Conservation (phyloP, 768 basidiomycete genomes). For the Amanita pallidorosea region DNA sequence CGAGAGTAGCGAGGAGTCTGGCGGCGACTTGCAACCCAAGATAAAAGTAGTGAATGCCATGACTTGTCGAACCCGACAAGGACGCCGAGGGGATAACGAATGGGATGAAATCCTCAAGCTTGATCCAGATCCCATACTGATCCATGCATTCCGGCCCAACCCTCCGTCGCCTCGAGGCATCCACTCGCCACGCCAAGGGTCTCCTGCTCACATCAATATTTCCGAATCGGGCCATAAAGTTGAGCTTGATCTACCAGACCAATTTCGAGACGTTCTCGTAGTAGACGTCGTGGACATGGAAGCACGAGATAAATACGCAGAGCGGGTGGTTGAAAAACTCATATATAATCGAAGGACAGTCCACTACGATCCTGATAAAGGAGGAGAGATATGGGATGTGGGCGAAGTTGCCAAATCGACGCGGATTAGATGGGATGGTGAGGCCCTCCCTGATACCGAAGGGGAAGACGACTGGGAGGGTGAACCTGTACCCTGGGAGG, state of each 20-base stretch:
- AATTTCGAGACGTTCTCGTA: constrained; percentile 53
- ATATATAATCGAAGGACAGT: constrained; percentile 45
- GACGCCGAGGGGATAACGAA: constrained; percentile 13
- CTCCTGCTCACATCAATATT: constrained; percentile 7
- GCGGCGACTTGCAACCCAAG: constrained; percentile 15
- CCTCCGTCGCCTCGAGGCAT: constrained; percentile 16
- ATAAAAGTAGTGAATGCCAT: constrained; percentile 23
- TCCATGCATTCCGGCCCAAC: constrained; percentile 17
- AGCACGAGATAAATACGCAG: constrained; percentile 31
- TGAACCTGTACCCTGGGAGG: constrained; percentile 75
- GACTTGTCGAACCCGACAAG: constrained; percentile 10
- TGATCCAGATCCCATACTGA: constrained; percentile 24
- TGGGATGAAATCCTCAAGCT: constrained; percentile 16
- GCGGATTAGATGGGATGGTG: constrained; percentile 11
- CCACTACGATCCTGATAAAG: constrained; percentile 52
- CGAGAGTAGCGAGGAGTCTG: constrained; percentile 16
- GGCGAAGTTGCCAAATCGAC: constrained; percentile 41
- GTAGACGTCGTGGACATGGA: constrained; percentile 38
- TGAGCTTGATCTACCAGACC: constrained; percentile 53
- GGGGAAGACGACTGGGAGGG: constrained; percentile 70
- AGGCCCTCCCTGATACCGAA: constrained; percentile 20
- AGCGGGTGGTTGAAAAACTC: constrained; percentile 46
- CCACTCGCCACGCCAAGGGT: constrained; percentile 5
- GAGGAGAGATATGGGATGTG: constrained; percentile 68
- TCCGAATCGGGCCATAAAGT: constrained; percentile 25